Evolutionary conservation across 202 grass and related monocot genomes (phyloP).

Genomic region (Setaria italica): DNA sequence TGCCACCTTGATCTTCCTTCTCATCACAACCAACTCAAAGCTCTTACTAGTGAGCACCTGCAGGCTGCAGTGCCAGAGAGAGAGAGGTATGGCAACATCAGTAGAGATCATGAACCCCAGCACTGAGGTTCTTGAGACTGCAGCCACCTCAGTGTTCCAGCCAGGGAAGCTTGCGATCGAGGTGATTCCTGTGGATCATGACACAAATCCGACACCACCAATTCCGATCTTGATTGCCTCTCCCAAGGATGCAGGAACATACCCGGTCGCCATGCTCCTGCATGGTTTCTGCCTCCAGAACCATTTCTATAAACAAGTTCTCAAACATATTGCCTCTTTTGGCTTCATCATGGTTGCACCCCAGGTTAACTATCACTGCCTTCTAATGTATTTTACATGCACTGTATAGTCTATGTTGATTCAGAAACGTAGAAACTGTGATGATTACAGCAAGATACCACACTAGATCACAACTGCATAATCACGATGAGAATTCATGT

Average conservation of each 20-base stretch:
- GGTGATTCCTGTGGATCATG: constrained; percentile 30
- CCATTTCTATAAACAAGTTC: constrained; percentile 49
- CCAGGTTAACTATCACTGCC: constrained; percentile 42
- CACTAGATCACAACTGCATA: neutral
- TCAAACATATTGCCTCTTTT: constrained; percentile 62
- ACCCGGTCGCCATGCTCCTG: constrained; percentile 55
- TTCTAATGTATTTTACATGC: neutral
- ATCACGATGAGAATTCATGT: neutral
- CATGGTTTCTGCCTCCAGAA: constrained; percentile 65
- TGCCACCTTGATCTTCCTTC: neutral
- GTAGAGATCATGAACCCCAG: constrained; percentile 8
- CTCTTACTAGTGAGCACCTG: neutral
- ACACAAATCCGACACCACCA: constrained; percentile 27
- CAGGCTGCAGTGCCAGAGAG: neutral
- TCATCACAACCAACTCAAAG: constrained; percentile 2
- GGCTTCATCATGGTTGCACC: constrained; percentile 70
- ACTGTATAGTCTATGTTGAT: neutral
- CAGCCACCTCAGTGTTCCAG: constrained; percentile 37
- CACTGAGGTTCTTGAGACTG: constrained; percentile 9
- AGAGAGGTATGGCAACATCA: constrained; percentile 10
- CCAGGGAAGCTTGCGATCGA: constrained; percentile 40
- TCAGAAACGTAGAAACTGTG: neutral
- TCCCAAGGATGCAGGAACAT: constrained; percentile 58
- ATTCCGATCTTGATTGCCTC: constrained; percentile 46
- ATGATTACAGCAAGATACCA: neutral